Conservation (phyloP, 345 rosid species). For the Citrus reticulata region DNA sequence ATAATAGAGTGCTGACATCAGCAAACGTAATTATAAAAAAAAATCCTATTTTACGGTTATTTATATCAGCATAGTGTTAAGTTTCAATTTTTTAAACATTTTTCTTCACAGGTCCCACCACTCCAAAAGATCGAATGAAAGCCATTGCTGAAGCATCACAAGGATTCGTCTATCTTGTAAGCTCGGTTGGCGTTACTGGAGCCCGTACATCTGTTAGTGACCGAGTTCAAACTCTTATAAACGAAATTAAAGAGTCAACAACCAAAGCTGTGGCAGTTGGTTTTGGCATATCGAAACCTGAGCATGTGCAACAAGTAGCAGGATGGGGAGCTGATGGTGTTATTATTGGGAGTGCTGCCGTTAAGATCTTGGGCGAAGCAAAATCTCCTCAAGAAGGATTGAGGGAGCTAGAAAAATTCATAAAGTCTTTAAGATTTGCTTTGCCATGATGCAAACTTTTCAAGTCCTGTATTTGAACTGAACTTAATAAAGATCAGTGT, state of each 20-base stretch:
- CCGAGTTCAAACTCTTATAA: constrained; percentile 59
- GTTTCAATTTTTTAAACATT: too few relatives aligned
- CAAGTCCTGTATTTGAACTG: neutral
- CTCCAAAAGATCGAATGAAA: constrained; percentile 68
- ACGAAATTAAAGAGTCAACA: constrained; percentile 66
- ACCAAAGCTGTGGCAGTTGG: constrained; percentile 77
- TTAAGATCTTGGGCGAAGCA: constrained; percentile 66
- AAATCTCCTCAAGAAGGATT: constrained; percentile 71
- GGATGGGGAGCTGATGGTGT: constrained; percentile 90
- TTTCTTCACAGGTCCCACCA: constrained; percentile 64
- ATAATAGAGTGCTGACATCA: too few relatives aligned
- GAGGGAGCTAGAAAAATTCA: constrained; percentile 50
- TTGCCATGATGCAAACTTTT: constrained; percentile 30
- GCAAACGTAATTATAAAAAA: too few relatives aligned
- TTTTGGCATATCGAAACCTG: constrained; percentile 80
- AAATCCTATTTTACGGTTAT: too few relatives aligned
- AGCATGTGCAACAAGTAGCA: constrained; percentile 79
- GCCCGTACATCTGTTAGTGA: constrained; percentile 8
- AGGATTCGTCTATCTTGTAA: constrained; percentile 86
- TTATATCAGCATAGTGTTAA: too few relatives aligned
- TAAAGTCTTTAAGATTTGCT: constrained; percentile 65
- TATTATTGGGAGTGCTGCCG: constrained; percentile 86
- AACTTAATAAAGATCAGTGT: neutral
- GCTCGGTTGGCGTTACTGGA: constrained; percentile 84
- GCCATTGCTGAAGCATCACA: constrained; percentile 83